These are phyloP conservation scores for Phialophora verrucosa DNA, from an alignment of 2,329 filamentous ascomycete genomes.

Conservation along the genomic window DNA sequence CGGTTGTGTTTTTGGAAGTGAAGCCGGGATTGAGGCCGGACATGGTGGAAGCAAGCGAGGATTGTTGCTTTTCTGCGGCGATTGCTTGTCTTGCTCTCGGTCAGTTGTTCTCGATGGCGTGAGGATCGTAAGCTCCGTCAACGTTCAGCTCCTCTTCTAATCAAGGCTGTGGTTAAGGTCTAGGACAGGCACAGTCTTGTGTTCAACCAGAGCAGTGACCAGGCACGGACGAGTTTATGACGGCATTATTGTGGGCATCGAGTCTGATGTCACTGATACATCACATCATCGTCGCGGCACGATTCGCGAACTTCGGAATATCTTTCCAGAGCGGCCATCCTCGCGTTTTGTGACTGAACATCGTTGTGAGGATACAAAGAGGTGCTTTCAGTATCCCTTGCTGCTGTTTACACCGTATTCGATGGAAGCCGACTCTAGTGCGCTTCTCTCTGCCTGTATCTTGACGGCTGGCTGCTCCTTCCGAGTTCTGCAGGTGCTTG, in stretches of 20 bases:
- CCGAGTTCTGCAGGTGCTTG: not conserved
- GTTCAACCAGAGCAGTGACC: too few relatives aligned
- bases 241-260: not conserved
- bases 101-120: not conserved
- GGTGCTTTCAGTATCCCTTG: too few relatives aligned
- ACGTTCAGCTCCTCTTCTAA: not conserved
- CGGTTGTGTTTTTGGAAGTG: slow-evolving; percentile 1
- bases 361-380: too few relatives aligned
- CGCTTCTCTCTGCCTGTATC: not conserved
- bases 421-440: not conserved
- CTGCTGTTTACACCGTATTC: too few relatives aligned
- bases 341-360: too few relatives aligned
- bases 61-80: not conserved
- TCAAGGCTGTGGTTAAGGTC: not conserved
- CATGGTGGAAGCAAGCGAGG: not conserved
- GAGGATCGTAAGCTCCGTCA: not conserved
- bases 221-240: not conserved
- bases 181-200: not conserved
- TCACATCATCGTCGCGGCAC: not conserved
- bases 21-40: slow-evolving; percentile 1
- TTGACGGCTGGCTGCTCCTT: not conserved
- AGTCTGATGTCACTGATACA: slow-evolving; percentile 3
- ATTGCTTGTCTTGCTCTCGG: not conserved
- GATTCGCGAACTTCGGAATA: not conserved
- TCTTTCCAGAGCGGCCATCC: not conserved